Base-by-base conservation (phyloP, 2,329 filamentous ascomycete genomes). In the Helminthosporium solani region DNA sequence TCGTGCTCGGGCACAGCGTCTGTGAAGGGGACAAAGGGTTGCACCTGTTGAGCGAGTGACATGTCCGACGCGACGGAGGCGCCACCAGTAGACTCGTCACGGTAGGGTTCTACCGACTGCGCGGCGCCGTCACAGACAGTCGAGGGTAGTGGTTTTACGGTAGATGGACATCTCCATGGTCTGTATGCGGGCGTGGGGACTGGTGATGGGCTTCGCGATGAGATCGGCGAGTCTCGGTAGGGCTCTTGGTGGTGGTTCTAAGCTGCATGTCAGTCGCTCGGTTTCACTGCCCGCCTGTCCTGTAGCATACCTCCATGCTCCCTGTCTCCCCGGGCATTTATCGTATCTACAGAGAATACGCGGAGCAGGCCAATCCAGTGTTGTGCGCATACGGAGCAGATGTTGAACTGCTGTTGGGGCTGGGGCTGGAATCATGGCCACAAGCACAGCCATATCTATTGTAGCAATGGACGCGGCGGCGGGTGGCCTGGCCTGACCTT, bases 131-230 rank as follows among this genome's bases (percentile, higher is more conserved):
- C 33, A 21, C 12, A 14, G n/a, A 45, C 49, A 18, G 49, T 23
- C 15, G 45, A 44, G n/a, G 49, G 52, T 5, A 53, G 52, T 4
- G 51, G 49, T 46, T 57, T 57, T 20, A 42, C 15, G 9, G 40
- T 21, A 3, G 40, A 37, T 11, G 37, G 11, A 3, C 25, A 23
- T 25, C 28, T 47, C 33, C 38, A 40, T 11, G 40, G 36, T 23
- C n/a, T n/a, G n/a, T n/a, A n/a, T n/a, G 38, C 11, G n/a, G 53
- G 47, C 18, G 47, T 42, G 5, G 49, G 45, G 33, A 31, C 38
- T 37, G 44, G 49, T 20, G 52, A 57, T 7, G 53, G 44, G 36
- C 40, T 44, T 42, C 44, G 50, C 20, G 52, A 57, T 3, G 50
- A 36, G 4, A 41, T 18, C 11, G 49, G 52, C 16, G 52, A 57